These are phyloP conservation scores for Arbutus unedo DNA, from an alignment of 148 eudicot genomes.

Conservation along the genomic window DNA sequence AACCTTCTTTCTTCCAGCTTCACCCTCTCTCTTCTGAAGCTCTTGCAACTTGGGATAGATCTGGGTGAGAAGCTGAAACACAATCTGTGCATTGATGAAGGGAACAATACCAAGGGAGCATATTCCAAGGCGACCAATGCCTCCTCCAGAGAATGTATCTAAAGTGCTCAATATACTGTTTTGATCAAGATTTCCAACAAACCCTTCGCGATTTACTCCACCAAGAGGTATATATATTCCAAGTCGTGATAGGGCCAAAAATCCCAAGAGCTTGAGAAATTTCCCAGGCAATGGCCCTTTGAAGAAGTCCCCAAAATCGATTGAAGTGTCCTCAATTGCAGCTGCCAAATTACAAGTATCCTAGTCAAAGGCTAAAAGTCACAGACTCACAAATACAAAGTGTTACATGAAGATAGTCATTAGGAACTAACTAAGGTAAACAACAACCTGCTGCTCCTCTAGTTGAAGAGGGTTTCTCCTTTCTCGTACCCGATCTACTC, in stretches of 20 bases:
- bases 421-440: conserved; percentile 4
- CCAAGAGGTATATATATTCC: conserved; percentile 98
- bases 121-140: conserved; percentile 96
- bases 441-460: conserved; percentile 86
- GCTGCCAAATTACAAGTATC: conserved; percentile 61
- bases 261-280: conserved; percentile 88
- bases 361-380: conserved; percentile 37
- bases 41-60: conserved; percentile 96
- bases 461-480: conserved; percentile 63
- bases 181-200: conserved; percentile 87
- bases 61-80: conserved; percentile 96
- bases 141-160: conserved; percentile 98
- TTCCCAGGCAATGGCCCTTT: conserved; percentile 99
- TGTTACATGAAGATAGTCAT: too few relatives aligned
- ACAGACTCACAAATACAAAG: not conserved
- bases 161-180: conserved; percentile 89
- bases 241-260: conserved; percentile 82
- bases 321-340: conserved; percentile 96
- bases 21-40: conserved; percentile 97
- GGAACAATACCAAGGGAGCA: conserved; percentile 99
- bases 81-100: conserved; percentile 94
- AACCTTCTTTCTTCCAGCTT: conserved; percentile 97
- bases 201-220: conserved; percentile 94
- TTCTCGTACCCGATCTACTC: conserved; percentile 67
- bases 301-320: conserved; percentile 97